phyloP scores from a whole-genome alignment of 2,329 filamentous ascomycete genomes.

The Ascocoryne sarcoides region DNA sequence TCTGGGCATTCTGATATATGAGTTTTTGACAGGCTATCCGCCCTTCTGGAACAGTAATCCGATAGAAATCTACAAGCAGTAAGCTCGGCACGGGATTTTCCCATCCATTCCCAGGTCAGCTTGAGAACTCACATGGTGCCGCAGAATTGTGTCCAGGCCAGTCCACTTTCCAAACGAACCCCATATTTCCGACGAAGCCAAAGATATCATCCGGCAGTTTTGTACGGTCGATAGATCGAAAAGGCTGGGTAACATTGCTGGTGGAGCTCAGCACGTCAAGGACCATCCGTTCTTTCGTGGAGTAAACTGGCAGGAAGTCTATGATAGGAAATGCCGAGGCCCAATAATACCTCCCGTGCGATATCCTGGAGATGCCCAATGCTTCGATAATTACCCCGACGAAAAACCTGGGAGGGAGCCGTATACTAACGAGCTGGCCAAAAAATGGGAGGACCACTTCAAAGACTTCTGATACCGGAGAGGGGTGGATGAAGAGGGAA shows the following conservation, averaged over 20 bases:
- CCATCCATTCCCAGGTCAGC: neutral
- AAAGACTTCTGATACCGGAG: constrained; percentile 50
- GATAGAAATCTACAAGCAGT: constrained; percentile 80
- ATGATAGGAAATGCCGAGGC: constrained; percentile 53
- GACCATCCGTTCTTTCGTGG: constrained; percentile 65
- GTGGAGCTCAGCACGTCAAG: constrained; percentile 64
- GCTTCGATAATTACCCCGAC: constrained; percentile 77
- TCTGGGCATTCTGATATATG: constrained; percentile 73
- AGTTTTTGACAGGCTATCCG: constrained; percentile 76
- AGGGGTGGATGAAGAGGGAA: neutral
- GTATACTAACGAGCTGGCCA: constrained; percentile 61
- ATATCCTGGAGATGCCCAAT: constrained; percentile 66
- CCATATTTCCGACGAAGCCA: constrained; percentile 55
- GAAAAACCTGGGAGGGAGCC: constrained; percentile 56
- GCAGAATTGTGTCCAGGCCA: constrained; percentile 69
- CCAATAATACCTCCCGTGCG: constrained; percentile 70
- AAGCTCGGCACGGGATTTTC: constrained; percentile 22
- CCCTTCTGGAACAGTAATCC: constrained; percentile 84
- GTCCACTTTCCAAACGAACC: constrained; percentile 63
- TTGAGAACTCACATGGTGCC: constrained; percentile 1
- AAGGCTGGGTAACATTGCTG: constrained; percentile 69
- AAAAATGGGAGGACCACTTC: constrained; percentile 64
- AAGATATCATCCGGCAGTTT: constrained; percentile 66
- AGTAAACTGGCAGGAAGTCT: constrained; percentile 66
- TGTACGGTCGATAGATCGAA: constrained; percentile 73